Evolutionary conservation across 805 yeast genomes (phyloP).

Genomic region (Candida tallmaniae): DNA sequence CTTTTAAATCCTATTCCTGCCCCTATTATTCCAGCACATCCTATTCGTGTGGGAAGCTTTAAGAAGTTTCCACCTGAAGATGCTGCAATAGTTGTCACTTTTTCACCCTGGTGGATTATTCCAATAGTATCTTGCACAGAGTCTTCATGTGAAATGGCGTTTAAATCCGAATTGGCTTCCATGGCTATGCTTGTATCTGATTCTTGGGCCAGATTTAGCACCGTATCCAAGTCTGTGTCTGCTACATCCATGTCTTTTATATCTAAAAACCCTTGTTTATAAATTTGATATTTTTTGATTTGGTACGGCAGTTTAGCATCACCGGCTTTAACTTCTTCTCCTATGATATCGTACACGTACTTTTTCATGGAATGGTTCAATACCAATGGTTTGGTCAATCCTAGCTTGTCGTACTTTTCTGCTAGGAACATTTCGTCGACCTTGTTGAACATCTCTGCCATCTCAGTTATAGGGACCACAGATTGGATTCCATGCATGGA

Average conservation of each 20-base stretch:
- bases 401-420: slow-evolving; percentile 14
- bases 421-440: slow-evolving; percentile 18
- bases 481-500: slow-evolving; percentile 15
- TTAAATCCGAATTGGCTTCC: too few species aligned
- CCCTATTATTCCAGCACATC: slow-evolving; percentile 52
- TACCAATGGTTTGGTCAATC: slow-evolving; percentile 33
- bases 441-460: slow-evolving; percentile 17
- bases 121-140: slow-evolving; percentile 49
- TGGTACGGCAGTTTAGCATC: slow-evolving; percentile 4
- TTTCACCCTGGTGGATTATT: slow-evolving; percentile 17
- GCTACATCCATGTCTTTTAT: slow-evolving; percentile 11
- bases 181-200: slow-evolving; percentile 2
- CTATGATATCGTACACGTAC: slow-evolving; percentile 5
- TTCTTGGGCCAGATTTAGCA: too few species aligned
- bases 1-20: slow-evolving; percentile 31
- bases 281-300: slow-evolving; percentile 6
- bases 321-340: not conserved
- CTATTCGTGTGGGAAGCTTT: slow-evolving; percentile 46
- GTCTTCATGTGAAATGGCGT: too few species aligned
- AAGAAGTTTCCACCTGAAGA: slow-evolving; percentile 55
- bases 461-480: slow-evolving; percentile 27
- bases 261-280: slow-evolving; percentile 6
- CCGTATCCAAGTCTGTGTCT: too few species aligned
- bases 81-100: slow-evolving; percentile 22
- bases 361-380: slow-evolving; percentile 13